Evolutionary conservation across 208 protist species (phyloP).

Genomic region (Vickermania ingenoplastis): DNA sequence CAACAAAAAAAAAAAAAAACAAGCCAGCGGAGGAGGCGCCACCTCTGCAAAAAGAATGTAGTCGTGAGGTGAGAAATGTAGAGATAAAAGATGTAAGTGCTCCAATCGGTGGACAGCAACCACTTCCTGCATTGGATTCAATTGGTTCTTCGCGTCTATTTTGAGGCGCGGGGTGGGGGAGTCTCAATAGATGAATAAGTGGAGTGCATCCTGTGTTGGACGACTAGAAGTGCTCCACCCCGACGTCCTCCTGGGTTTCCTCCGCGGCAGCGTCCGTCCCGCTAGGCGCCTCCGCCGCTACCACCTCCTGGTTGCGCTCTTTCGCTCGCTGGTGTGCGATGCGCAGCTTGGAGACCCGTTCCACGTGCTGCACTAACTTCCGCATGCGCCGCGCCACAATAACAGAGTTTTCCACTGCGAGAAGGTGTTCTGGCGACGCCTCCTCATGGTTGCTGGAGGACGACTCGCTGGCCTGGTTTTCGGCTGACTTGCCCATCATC

Average conservation of each 20-base stretch:
- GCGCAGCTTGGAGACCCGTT: conserved; percentile 51
- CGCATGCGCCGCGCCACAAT: conserved; percentile 74
- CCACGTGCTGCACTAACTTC: conserved; percentile 69
- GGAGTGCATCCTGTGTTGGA: too few relatives aligned
- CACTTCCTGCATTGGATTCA: too few relatives aligned
- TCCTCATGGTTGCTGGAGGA: neutral
- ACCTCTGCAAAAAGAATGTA: neutral
- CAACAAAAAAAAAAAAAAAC: conserved; percentile 14
- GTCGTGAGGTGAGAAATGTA: neutral
- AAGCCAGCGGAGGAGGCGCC: conserved; percentile 1
- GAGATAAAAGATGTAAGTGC: neutral
- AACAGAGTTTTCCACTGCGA: conserved; percentile 60
- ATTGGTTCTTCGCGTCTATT: too few relatives aligned
- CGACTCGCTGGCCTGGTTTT: neutral
- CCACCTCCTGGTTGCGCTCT: conserved; percentile 2
- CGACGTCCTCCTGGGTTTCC: neutral
- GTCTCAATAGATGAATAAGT: too few relatives aligned
- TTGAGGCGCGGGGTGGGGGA: too few relatives aligned
- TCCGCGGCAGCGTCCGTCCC: neutral
- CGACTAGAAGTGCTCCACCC: neutral
- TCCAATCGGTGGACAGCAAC: too few relatives aligned
- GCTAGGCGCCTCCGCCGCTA: neutral
- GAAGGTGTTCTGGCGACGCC: conserved; percentile 16
- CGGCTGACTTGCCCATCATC: neutral
- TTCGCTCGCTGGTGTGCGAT: conserved; percentile 32